A percentile compares a stretch with the other conserved stretches of the same genome.
Conservation (phyloP, 768 basidiomycete genomes). For the Leccinellum albellum region DNA sequence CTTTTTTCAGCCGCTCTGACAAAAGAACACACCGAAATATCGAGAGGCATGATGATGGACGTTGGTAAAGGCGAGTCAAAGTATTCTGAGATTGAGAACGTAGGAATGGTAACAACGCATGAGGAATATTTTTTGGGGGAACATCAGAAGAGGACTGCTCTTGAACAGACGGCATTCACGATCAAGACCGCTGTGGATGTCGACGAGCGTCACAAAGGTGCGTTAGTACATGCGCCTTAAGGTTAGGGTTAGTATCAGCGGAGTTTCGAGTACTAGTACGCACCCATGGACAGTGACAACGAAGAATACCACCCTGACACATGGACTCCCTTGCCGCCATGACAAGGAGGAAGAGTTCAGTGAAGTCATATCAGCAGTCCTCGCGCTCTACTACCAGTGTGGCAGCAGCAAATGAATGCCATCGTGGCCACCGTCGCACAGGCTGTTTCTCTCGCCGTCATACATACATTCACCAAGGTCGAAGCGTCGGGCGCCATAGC, state of each 20-base stretch:
- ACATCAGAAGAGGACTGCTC: slow-evolving; percentile 10
- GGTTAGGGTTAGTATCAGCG: slow-evolving; percentile 10
- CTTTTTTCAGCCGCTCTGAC: background rate
- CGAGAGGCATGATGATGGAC: slow-evolving; percentile 84
- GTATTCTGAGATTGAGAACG: slow-evolving; percentile 77
- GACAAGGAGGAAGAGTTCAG: too few species aligned
- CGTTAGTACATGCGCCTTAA: background rate
- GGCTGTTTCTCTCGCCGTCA: too few species aligned
- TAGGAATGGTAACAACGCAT: slow-evolving; percentile 73
- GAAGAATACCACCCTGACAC: too few species aligned
- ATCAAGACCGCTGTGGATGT: background rate
- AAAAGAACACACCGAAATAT: slow-evolving; percentile 68
- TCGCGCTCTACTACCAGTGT: too few species aligned
- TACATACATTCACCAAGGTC: too few species aligned
- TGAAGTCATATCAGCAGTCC: too few species aligned
- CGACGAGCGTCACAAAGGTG: background rate
- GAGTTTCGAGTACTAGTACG: too few species aligned
- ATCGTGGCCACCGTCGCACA: too few species aligned
- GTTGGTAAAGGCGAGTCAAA: slow-evolving; percentile 74
- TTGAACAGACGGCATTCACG: slow-evolving; percentile 25
- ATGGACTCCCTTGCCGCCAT: too few species aligned
- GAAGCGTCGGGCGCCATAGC: too few species aligned
- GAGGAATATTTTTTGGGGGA: slow-evolving; percentile 37
- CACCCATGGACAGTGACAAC: too few species aligned
- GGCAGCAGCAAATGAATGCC: too few species aligned